A percentile compares a stretch with the other conserved stretches of the same genome.
Evolutionary conservation across 75 land plant species (phyloP).

Genomic region (Sequoia sempervirens): DNA sequence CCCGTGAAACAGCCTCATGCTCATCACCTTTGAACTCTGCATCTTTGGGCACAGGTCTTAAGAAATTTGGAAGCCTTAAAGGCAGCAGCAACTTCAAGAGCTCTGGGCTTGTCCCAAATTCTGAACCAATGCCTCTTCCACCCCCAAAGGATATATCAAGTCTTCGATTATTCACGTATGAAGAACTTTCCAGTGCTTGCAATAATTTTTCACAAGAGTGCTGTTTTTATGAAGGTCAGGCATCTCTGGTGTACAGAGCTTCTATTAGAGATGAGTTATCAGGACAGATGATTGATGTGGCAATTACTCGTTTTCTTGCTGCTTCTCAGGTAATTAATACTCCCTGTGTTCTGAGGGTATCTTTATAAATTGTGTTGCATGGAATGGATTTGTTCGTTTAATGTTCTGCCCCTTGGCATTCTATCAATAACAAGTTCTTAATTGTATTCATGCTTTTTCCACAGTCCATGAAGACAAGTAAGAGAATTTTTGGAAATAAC

Average conservation of each 20-base stretch:
- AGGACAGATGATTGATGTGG: conserved; percentile 49
- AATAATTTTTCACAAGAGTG: conserved; percentile 56
- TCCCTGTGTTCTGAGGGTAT: background rate
- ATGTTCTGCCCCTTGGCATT: background rate
- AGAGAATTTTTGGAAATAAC: too few species aligned
- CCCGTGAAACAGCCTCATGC: background rate
- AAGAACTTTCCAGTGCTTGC: conserved; percentile 64
- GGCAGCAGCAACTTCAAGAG: conserved; percentile 13
- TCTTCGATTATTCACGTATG: conserved; percentile 45
- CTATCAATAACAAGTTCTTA: background rate
- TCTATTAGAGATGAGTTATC: conserved; percentile 44
- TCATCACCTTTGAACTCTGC: conserved; percentile 9
- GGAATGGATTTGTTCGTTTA: background rate
- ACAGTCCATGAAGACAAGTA: too few species aligned
- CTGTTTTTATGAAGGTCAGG: conserved; percentile 51
- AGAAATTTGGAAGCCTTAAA: conserved; percentile 44
- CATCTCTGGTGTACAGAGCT: conserved; percentile 44
- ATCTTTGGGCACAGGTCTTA: conserved; percentile 19
- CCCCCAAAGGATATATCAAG: conserved; percentile 21
- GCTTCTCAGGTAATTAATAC: conserved; percentile 40
- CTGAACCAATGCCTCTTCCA: conserved; percentile 85
- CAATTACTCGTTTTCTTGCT: conserved; percentile 46
- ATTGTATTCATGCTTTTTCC: background rate
- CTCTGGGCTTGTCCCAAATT: conserved; percentile 31
- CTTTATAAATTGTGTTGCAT: background rate